These are phyloP conservation scores for Claviceps arundinis DNA, from an alignment of 2,329 filamentous ascomycete species.

Conservation along the genomic window DNA sequence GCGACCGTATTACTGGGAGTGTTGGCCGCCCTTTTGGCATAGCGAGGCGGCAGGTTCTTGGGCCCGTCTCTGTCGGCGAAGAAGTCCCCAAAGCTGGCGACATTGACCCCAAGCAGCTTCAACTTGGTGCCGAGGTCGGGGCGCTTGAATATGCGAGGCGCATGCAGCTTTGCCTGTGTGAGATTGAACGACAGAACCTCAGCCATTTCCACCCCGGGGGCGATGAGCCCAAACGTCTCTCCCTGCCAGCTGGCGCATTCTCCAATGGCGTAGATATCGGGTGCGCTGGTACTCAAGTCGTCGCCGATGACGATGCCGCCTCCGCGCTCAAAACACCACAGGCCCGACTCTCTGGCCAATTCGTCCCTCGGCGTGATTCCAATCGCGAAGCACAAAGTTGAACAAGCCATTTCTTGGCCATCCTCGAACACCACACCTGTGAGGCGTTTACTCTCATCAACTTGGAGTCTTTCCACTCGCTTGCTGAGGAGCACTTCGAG, in stretches of 20 bases:
- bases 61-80: conserved; percentile 81
- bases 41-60: conserved; percentile 53
- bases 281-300: conserved; percentile 53
- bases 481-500: conserved; percentile 70
- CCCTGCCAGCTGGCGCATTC: conserved; percentile 85
- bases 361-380: conserved; percentile 74
- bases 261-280: conserved; percentile 73
- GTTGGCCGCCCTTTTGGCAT: conserved; percentile 20
- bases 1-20: not conserved
- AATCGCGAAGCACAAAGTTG: conserved; percentile 80
- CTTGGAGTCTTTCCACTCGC: conserved; percentile 58
- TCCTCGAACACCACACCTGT: conserved; percentile 69
- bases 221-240: conserved; percentile 80
- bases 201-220: conserved; percentile 83
- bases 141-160: conserved; percentile 57
- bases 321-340: conserved; percentile 58
- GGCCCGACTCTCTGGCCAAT: conserved; percentile 54
- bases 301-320: conserved; percentile 63
- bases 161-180: conserved; percentile 64
- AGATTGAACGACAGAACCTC: conserved; percentile 86
- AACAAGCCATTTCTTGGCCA: conserved; percentile 62
- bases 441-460: conserved; percentile 53
- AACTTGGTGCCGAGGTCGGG: conserved; percentile 86
- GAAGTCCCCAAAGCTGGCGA: conserved; percentile 88
- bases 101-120: conserved; percentile 79